Percentiles rank a stretch among this genome's conserved stretches.
Conservation (phyloP, 2,329 filamentous ascomycete genomes). For the Chrysoporthe deuterocubensis region DNA sequence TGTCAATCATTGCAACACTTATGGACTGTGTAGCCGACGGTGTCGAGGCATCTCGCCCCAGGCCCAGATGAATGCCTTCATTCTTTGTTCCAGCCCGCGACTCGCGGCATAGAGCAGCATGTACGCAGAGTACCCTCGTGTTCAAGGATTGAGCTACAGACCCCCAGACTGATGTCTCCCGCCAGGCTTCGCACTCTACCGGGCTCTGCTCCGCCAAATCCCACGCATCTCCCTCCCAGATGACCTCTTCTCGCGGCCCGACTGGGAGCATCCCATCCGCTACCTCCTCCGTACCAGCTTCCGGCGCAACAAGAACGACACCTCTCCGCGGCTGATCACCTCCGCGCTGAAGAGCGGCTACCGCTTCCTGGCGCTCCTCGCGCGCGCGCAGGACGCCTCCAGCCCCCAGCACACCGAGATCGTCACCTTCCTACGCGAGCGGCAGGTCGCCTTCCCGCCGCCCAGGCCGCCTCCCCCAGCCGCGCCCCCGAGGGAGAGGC, state of each 20-base stretch:
- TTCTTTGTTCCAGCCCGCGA: conserved; percentile 53
- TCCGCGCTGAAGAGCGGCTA: conserved; percentile 71
- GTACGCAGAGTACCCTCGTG: conserved; percentile 35
- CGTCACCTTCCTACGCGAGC: conserved; percentile 44
- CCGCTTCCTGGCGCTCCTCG: conserved; percentile 48
- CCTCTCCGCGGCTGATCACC: conserved; percentile 63
- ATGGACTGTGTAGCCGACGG: conserved; percentile 20
- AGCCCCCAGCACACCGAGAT: conserved; percentile 48
- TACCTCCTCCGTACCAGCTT: conserved; percentile 67
- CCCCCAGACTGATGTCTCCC: conserved; percentile 11
- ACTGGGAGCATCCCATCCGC: conserved; percentile 51
- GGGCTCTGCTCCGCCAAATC: conserved; percentile 67
- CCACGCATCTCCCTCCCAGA: conserved; percentile 56
- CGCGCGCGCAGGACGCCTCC: conserved; percentile 42
- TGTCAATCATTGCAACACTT: background rate
- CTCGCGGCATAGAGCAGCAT: conserved; percentile 58
- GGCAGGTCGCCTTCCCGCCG: conserved; percentile 38
- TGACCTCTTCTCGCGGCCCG: conserved; percentile 43
- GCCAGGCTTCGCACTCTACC: conserved; percentile 71
- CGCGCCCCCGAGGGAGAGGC: conserved; percentile 28
- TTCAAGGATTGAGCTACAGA: background rate
- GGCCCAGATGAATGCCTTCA: conserved; percentile 40
- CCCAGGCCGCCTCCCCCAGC: conserved; percentile 39
- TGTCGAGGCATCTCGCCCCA: conserved; percentile 17
- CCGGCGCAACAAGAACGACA: conserved; percentile 59